Evolutionary conservation across 352 stramenopile genomes (phyloP).

Genomic region (Phytopythium sindhum): DNA sequence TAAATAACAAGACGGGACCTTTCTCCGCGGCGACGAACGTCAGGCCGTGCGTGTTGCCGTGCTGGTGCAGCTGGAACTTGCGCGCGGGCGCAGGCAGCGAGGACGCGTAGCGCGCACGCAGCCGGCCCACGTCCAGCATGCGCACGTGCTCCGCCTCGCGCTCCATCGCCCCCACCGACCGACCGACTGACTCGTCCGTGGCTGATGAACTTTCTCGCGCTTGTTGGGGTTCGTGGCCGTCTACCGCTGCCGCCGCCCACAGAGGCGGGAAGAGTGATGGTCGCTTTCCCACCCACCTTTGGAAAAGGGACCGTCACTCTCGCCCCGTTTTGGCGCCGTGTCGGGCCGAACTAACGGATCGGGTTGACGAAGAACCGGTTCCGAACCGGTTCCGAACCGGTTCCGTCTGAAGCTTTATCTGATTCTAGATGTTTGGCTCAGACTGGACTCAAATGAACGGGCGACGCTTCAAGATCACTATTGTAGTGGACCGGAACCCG

Average conservation of each 20-base stretch:
- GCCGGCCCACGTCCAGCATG: constrained; percentile 64
- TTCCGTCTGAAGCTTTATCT: no score
- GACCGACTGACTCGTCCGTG: not conserved
- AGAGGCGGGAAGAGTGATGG: not conserved
- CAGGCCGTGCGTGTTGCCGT: constrained; percentile 58
- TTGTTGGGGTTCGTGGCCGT: not conserved
- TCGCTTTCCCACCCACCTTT: not conserved
- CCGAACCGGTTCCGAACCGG: no score
- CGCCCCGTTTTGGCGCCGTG: not conserved
- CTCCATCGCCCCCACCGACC: constrained; percentile 15
- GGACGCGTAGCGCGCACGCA: constrained; percentile 41
- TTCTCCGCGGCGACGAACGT: constrained; percentile 40
- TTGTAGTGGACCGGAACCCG: constrained; percentile 61
- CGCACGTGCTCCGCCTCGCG: constrained; percentile 72
- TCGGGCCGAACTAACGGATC: no score
- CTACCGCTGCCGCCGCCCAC: no score
- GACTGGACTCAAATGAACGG: not conserved
- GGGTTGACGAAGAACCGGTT: not conserved
- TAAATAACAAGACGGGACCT: constrained; percentile 16
- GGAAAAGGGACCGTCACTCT: not conserved
- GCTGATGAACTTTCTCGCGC: no score
- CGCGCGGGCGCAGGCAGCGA: constrained; percentile 27
- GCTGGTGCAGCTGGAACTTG: constrained; percentile 52
- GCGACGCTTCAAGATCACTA: constrained; percentile 18
- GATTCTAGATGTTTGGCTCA: not conserved